These are phyloP conservation scores for Polyplosphaeria fusca DNA, from an alignment of 495 filamentous ascomycete species.

Conservation along the genomic window DNA sequence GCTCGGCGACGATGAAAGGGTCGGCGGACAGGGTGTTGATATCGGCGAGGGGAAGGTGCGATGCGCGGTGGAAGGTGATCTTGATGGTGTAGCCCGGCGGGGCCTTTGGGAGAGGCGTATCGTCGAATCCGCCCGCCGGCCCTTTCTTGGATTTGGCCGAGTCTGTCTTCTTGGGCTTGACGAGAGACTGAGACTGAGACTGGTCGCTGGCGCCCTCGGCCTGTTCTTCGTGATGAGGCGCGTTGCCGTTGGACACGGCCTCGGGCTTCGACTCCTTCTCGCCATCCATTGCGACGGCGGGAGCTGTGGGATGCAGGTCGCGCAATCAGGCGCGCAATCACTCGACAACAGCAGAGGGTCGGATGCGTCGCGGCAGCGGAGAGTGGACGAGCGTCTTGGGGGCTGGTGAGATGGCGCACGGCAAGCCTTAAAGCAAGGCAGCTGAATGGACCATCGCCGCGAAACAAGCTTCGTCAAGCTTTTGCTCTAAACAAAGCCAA, in stretches of 20 bases:
- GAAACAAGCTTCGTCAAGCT: slow-evolving; percentile 14
- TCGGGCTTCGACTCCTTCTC: slow-evolving; percentile 3
- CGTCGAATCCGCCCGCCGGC: slow-evolving; percentile 76
- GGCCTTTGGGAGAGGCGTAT: slow-evolving; percentile 68
- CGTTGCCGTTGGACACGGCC: slow-evolving; percentile 2
- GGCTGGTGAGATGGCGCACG: neutral
- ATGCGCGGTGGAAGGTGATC: slow-evolving; percentile 78
- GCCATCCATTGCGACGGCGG: slow-evolving; percentile 5
- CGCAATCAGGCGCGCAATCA: neutral
- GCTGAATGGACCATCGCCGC: neutral
- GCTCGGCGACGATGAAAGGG: slow-evolving; percentile 72
- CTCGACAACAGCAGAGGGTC: neutral
- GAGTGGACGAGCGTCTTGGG: neutral
- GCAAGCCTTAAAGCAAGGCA: neutral
- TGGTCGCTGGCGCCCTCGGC: neutral
- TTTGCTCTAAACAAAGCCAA: neutral
- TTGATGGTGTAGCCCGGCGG: slow-evolving; percentile 77
- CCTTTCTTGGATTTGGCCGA: slow-evolving; percentile 33
- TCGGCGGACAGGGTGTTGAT: slow-evolving; percentile 74
- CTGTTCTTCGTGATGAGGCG: neutral
- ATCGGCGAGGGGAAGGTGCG: slow-evolving; percentile 78
- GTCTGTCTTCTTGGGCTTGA: slow-evolving; percentile 7
- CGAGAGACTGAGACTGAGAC: neutral
- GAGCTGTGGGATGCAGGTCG: neutral
- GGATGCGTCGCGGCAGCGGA: neutral